Evolutionary conservation across 257 asterid species (phyloP).

Genomic region (Osmanthus fragrans): DNA sequence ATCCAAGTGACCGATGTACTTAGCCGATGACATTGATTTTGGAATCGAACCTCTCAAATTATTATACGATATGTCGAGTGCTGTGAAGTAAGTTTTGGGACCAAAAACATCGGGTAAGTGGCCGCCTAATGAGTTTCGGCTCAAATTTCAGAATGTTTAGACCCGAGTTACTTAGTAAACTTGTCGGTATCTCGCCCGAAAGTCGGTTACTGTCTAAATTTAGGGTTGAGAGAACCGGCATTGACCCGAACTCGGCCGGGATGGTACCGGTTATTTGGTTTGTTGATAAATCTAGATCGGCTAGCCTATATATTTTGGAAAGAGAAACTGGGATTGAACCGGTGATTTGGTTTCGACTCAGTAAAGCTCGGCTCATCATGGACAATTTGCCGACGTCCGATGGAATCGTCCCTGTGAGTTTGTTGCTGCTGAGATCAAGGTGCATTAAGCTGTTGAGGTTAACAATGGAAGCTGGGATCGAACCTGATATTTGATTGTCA

Average conservation of each 20-base stretch:
- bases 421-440: conserved; percentile 72
- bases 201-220: conserved; percentile 65
- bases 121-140: conserved; percentile 72
- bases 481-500: conserved; percentile 74
- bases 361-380: conserved; percentile 87
- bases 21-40: conserved; percentile 53
- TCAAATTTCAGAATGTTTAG: conserved; percentile 68
- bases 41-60: conserved; percentile 70
- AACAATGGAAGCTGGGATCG: conserved; percentile 60
- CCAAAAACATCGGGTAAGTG: conserved; percentile 73
- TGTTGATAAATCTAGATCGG: conserved; percentile 77
- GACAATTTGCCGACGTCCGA: conserved; percentile 65
- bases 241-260: conserved; percentile 72
- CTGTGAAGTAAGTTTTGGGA: conserved; percentile 60
- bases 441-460: conserved; percentile 72
- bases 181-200: conserved; percentile 59
- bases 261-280: conserved; percentile 67
- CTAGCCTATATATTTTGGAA: conserved; percentile 55
- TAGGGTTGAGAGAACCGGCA: conserved; percentile 87
- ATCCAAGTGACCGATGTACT: conserved; percentile 87
- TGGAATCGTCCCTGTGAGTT: conserved; percentile 68
- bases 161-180: conserved; percentile 60
- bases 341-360: conserved; percentile 69
- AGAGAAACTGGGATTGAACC: conserved; percentile 73
- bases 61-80: conserved; percentile 73